These are phyloP conservation scores for Xerocomus potaroensis DNA, from an alignment of 768 basidiomycete genomes.

Conservation along the genomic window DNA sequence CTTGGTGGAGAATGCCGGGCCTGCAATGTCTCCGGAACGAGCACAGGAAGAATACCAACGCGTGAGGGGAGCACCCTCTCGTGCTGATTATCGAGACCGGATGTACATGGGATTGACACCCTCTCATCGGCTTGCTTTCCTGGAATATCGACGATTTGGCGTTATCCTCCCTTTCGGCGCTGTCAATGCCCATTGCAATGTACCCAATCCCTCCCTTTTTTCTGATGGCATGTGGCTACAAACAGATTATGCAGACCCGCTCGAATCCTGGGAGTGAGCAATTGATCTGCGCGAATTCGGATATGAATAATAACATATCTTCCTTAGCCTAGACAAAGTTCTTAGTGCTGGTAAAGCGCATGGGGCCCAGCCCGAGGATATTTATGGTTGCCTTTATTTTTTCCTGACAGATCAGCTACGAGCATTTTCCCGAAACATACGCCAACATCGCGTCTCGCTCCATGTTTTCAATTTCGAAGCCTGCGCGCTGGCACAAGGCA, in stretches of 20 bases:
- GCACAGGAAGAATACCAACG: conserved; percentile 32
- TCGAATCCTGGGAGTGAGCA: conserved; percentile 48
- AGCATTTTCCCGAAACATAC: conserved; percentile 34
- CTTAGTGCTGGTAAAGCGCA: conserved; percentile 35
- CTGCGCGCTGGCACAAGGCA: conserved; percentile 36
- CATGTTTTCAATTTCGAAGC: conserved; percentile 36
- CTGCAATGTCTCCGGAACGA: conserved; percentile 15
- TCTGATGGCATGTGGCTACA: conserved; percentile 43
- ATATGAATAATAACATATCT: neutral
- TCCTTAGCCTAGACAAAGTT: conserved; percentile 37
- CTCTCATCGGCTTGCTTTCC: conserved; percentile 41
- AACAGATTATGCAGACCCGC: conserved; percentile 39
- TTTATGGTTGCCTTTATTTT: conserved; percentile 50
- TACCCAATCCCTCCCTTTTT: conserved; percentile 45
- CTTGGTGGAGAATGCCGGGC: conserved; percentile 13
- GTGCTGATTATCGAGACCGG: conserved; percentile 41
- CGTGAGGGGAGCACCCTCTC: conserved; percentile 33
- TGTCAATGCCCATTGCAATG: conserved; percentile 36
- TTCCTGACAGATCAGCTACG: conserved; percentile 38
- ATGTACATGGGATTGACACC: conserved; percentile 38
- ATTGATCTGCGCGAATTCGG: neutral
- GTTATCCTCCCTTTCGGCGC: conserved; percentile 49
- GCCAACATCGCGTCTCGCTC: conserved; percentile 32
- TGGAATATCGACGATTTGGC: conserved; percentile 38
- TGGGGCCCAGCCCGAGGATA: conserved; percentile 39